phyloP scores from a whole-genome alignment of 2,329 filamentous ascomycete species.

The Talaromyces sp. region DNA sequence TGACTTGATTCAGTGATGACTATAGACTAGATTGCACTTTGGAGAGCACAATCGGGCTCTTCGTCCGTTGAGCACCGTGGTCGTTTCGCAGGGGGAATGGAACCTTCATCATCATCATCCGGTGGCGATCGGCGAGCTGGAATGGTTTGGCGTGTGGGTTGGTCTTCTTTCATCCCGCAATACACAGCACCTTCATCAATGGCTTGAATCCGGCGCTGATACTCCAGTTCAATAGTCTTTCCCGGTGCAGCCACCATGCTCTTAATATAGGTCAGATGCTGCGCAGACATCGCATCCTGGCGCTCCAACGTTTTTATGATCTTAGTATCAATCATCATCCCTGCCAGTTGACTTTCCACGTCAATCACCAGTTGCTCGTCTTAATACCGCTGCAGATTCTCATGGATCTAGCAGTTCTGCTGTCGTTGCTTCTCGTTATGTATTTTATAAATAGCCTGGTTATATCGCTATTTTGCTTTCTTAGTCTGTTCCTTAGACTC shows the following conservation, averaged over 20 bases:
- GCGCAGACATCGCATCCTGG: background rate
- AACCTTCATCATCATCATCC: background rate
- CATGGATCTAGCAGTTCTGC: slow-evolving; percentile 17
- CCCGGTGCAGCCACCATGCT: background rate
- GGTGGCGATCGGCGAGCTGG: background rate
- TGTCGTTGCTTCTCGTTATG: slow-evolving; percentile 18
- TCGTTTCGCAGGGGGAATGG: background rate
- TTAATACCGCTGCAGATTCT: slow-evolving; percentile 19
- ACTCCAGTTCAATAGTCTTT: background rate
- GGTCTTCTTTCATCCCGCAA: background rate
- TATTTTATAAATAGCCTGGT: slow-evolving; percentile 13
- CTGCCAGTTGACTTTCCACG: slow-evolving; percentile 16
- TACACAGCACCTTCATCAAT: background rate
- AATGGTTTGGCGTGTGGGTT: background rate
- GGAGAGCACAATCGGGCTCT: background rate
- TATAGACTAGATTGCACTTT: background rate
- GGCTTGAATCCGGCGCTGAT: background rate
- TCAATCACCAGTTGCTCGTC: slow-evolving; percentile 20
- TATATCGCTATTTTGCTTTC: slow-evolving; percentile 14
- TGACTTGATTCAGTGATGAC: background rate
- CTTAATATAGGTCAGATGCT: background rate
- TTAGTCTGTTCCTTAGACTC: slow-evolving; percentile 8
- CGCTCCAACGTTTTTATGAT: background rate
- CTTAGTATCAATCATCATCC: slow-evolving; percentile 10
- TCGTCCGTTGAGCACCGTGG: background rate